Evolutionary conservation across 2,329 filamentous ascomycete species (phyloP).

Genomic region (Nigrospora sphaerica): DNA sequence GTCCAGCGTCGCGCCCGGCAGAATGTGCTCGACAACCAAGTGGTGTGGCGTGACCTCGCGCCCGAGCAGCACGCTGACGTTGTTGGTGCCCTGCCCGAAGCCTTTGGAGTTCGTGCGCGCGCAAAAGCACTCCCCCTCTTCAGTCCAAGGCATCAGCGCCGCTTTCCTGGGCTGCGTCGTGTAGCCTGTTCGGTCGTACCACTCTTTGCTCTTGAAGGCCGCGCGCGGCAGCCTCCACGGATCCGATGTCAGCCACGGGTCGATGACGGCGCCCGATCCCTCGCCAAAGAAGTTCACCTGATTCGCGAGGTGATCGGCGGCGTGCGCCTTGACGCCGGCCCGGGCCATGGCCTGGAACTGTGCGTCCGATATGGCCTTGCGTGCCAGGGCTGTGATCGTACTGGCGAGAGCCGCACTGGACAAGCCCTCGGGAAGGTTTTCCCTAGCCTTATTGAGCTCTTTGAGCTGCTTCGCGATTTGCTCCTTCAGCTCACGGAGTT

Average conservation of each 20-base stretch:
- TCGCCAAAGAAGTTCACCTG: conserved; percentile 68
- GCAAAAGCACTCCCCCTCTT: conserved; percentile 87
- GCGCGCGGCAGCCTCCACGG: conserved; percentile 35
- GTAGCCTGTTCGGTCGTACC: conserved; percentile 15
- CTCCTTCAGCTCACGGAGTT: neutral
- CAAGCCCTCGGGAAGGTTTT: conserved; percentile 22
- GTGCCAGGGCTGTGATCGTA: conserved; percentile 33
- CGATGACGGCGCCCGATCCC: conserved; percentile 59
- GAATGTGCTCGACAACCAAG: conserved; percentile 66
- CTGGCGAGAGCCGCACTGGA: conserved; percentile 30
- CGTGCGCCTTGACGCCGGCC: conserved; percentile 37
- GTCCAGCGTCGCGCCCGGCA: conserved; percentile 52
- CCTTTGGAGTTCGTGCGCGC: conserved; percentile 40
- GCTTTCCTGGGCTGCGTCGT: conserved; percentile 31
- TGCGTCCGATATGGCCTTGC: conserved; percentile 34
- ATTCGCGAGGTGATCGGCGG: conserved; percentile 35
- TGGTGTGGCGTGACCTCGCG: conserved; percentile 57
- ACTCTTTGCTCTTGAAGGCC: conserved; percentile 15
- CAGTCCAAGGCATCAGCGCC: conserved; percentile 64
- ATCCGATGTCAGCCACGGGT: conserved; percentile 53
- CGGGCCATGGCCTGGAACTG: conserved; percentile 40
- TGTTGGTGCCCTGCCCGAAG: conserved; percentile 46
- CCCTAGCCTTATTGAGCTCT: conserved; percentile 16
- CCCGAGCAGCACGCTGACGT: conserved; percentile 55
- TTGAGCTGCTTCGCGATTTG: conserved; percentile 15